phyloP scores from a whole-genome alignment of 352 stramenopile genomes.

The Phytophthora megakarya region DNA sequence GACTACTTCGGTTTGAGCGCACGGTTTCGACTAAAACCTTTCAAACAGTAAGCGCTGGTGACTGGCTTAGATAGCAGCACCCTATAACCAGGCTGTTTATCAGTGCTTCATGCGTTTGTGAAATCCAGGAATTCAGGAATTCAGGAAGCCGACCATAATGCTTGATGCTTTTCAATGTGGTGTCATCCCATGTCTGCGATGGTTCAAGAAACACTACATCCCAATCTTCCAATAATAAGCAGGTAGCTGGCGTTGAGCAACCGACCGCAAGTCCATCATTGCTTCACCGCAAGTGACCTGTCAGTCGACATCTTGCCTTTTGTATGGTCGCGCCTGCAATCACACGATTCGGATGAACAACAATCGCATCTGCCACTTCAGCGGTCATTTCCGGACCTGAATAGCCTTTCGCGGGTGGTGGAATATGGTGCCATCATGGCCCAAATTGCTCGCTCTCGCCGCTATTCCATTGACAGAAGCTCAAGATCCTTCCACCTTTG shows the following conservation, averaged over 20 bases:
- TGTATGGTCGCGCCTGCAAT: slow-evolving; percentile 31
- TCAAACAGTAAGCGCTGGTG: neutral
- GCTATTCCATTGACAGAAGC: slow-evolving; percentile 8
- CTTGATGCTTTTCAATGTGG: neutral
- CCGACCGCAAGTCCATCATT: slow-evolving; percentile 2
- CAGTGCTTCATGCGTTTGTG: slow-evolving; percentile 14
- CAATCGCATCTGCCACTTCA: slow-evolving; percentile 17
- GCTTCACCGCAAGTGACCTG: slow-evolving; percentile 6
- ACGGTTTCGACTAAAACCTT: no score
- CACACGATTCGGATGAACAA: slow-evolving; percentile 16
- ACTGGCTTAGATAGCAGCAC: no score
- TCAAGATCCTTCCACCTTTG: slow-evolving; percentile 44
- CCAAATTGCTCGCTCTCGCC: slow-evolving; percentile 6
- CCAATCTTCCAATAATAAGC: slow-evolving; percentile 12
- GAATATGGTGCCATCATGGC: slow-evolving; percentile 14
- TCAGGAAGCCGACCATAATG: slow-evolving; percentile 7
- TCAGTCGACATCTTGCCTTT: slow-evolving; percentile 17
- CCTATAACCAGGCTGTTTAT: slow-evolving; percentile 26
- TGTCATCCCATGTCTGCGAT: slow-evolving; percentile 15
- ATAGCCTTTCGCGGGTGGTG: neutral
- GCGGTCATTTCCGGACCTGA: slow-evolving; percentile 19
- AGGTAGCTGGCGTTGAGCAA: neutral
- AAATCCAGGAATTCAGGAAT: slow-evolving; percentile 24
- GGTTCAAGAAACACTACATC: slow-evolving; percentile 6
- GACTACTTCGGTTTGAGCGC: no score